Conservation (phyloP, 805 yeast species). For the Lachancea thermotolerans region DNA sequence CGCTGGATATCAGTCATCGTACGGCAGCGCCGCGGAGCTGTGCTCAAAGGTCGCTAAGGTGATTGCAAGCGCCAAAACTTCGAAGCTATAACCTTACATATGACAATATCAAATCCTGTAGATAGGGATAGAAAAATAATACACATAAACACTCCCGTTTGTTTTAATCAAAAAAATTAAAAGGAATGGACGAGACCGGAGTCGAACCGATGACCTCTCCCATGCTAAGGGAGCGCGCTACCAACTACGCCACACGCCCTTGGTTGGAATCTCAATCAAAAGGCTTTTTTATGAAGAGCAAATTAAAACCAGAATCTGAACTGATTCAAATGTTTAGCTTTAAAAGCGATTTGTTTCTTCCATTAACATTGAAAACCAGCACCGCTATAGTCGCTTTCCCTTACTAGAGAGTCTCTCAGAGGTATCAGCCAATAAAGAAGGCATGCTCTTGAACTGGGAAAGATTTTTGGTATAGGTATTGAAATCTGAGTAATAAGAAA, state of each 20-base stretch:
- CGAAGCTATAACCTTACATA: neutral
- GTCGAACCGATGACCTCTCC: constrained; percentile 71
- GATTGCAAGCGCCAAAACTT: constrained; percentile 15
- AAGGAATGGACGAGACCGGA: constrained; percentile 59
- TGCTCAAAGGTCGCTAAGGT: constrained; percentile 31
- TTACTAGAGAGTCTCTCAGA: too few relatives aligned
- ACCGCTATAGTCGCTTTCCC: too few relatives aligned
- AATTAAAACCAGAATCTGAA: too few relatives aligned
- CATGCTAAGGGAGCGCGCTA: constrained; percentile 73
- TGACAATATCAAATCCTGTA: too few relatives aligned
- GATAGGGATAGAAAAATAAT: neutral
- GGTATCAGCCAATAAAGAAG: too few relatives aligned
- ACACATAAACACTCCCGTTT: neutral
- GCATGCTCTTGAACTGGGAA: too few relatives aligned
- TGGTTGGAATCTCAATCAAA: neutral
- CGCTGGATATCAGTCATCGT: constrained; percentile 69
- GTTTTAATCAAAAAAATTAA: constrained; percentile 9
- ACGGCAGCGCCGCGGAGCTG: constrained; percentile 51
- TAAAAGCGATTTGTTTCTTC: too few relatives aligned
- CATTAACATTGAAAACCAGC: too few relatives aligned
- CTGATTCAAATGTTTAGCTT: too few relatives aligned
- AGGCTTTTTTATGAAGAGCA: too few relatives aligned
- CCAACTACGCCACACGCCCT: constrained; percentile 76
- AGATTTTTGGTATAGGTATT: too few relatives aligned
- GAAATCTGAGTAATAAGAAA: too few relatives aligned